Base-by-base conservation (phyloP, 2,329 filamentous ascomycete species). In the Iodosphaeria phyllophila region DNA sequence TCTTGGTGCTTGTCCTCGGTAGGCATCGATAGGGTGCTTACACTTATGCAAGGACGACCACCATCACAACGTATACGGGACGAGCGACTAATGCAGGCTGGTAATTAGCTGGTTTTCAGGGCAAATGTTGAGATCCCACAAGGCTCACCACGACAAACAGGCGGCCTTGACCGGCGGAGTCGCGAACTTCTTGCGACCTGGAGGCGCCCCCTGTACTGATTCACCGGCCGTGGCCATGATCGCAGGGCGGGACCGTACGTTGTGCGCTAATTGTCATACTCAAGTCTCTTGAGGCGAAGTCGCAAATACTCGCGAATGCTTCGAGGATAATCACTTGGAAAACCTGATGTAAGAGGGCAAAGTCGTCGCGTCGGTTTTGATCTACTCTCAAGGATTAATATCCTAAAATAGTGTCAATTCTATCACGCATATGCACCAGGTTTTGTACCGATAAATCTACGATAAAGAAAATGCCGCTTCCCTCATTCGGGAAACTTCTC, bases 141-240 rank as follows among this genome's bases (percentile, higher is more conserved):
- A n/a, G 23, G 44, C 51, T 30, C 50, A 60, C 57, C 57, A 61
- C 26, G 56, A 50, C 28, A 61, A 46, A 34, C 58, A 61, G 13
- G 58, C 58, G 25, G 56, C 46, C 38, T 61, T 62, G 15, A 60
- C 56, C 2, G 58, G 58, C 24, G 57, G 58, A 15, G 48, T 46
- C 22, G 51, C 50, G 35, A 56, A 55, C 37, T 55, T 56, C 44
- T 50, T 51, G n/a, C n/a, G n/a, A n/a, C 32, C 42, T 21, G 11
- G 25, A 16, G 19, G 19, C n/a, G 19, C 5, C 19, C 19, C n/a
- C n/a, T 13, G n/a, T 20, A 13, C 19, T 9, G 7, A n/a, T n/a
- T n/a, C n/a, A n/a, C 13, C 19, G 19, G 19, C 19, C 13, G n/a
- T 13, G n/a, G 19, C 13, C 19, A 20, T 20, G 19, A 6, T 20